Base-by-base conservation (phyloP, 2,329 filamentous ascomycete species). In the Calycina marina region DNA sequence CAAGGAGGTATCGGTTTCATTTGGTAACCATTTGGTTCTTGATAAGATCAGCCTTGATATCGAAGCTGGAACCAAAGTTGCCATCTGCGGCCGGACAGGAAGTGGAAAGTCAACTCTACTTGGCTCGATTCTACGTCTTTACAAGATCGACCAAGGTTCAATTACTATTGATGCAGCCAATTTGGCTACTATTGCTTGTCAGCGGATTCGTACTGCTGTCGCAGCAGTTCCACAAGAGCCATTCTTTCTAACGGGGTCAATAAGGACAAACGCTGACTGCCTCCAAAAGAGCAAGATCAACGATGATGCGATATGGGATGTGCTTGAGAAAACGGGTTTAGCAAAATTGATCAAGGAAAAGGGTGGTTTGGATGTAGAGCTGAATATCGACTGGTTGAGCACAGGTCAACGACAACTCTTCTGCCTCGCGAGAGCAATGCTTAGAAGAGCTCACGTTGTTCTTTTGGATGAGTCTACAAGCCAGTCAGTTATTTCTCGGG, bases 151-250 rank as follows among this genome's bases (percentile, higher is more conserved):
- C 35, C 63, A 6, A 46, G 38, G 24, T 15, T 50, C 43, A 2
- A 62, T 72, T 25, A 43, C 36, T 2, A 53, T 72, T 16, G 66
- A 71, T 40, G 57, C 54, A 1, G 32, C 66, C 4, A 57, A 67
- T 32, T 51, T 70, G 10, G 45, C 54, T 6, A 50, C 45, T 1
- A 43, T 69, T 1, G 55, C 60, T 3, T 56, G 57, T 6, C 50
- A 62, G 10, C 47, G 49, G 1, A 46, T 69, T n/a, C 59, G 67
- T 12, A 50, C 56, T 10, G 50, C 56, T 1, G 42, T 60, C 22
- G 47, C 51, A 14, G 48, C 47, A 0, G 44, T 58, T 11, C 40
- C 66, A 0, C 65, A 71, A 48, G 65, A 71, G 26, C 54, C 63
- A 0, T 58, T 66, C 40, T 52, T 66, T 69, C 20, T 24, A 8